phyloP scores from a whole-genome alignment of 768 basidiomycete genomes.

The Ramaria rubella region DNA sequence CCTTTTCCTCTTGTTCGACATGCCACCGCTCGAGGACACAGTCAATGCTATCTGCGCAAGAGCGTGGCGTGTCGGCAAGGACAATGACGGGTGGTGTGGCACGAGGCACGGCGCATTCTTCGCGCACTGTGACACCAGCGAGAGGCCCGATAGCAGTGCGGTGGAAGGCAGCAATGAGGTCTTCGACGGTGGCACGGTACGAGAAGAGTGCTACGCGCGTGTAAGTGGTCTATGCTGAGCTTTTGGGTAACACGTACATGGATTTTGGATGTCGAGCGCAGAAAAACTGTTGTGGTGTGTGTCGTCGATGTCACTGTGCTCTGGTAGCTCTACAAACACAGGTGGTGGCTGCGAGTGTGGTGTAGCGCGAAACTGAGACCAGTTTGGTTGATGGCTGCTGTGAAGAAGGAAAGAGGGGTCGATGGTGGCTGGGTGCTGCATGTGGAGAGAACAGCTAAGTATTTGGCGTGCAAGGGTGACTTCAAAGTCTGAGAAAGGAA shows the following conservation, averaged over 20 bases:
- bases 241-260: neutral
- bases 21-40: neutral
- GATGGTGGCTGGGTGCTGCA: neutral
- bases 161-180: neutral
- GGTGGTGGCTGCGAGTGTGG: neutral
- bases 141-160: neutral
- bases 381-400: too few species aligned
- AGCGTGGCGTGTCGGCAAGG: neutral
- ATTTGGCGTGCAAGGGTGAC: neutral
- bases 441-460: neutral
- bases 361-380: neutral
- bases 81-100: neutral
- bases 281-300: neutral
- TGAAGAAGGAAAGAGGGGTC: too few species aligned
- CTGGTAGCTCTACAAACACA: neutral
- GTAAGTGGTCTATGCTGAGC: neutral
- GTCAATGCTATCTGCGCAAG: neutral
- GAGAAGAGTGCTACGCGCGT: neutral
- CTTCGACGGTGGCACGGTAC: neutral
- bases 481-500: neutral
- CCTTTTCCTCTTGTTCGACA: slow-evolving; percentile 2
- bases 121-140: neutral
- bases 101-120: neutral
- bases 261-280: neutral
- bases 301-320: neutral